Evolutionary conservation across 352 stramenopile species (phyloP).

Genomic region (Phytopythium sindhum): DNA sequence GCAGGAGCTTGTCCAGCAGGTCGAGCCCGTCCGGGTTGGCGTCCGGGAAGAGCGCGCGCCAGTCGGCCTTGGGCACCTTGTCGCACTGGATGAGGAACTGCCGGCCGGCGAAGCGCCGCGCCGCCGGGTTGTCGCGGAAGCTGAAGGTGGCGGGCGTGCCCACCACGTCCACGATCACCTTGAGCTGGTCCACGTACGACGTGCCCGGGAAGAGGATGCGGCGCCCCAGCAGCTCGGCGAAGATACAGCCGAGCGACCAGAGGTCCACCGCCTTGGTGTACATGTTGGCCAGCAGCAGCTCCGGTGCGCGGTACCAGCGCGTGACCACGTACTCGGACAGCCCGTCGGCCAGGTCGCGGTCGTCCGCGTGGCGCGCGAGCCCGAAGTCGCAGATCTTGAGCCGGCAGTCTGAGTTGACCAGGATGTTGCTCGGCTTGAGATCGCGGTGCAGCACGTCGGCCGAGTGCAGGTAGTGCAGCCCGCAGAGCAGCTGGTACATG

Average conservation of each 20-base stretch:
- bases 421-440: conserved; percentile 97
- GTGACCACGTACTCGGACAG: conserved; percentile 94
- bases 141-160: conserved; percentile 81
- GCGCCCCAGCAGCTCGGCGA: conserved; percentile 96
- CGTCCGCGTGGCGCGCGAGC: conserved; percentile 74
- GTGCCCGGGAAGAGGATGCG: conserved; percentile 80
- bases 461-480: conserved; percentile 95
- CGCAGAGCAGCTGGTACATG: conserved; percentile 94
- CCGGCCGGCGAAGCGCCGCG: conserved; percentile 74
- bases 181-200: conserved; percentile 87
- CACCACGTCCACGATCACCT: conserved; percentile 84
- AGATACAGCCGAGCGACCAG: conserved; percentile 99
- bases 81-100: conserved; percentile 78
- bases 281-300: conserved; percentile 77
- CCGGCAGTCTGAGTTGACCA: conserved; percentile 92
- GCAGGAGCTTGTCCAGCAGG: conserved; percentile 82
- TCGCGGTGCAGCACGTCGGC: conserved; percentile 95
- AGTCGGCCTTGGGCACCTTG: conserved; percentile 72
- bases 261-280: conserved; percentile 92
- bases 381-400: conserved; percentile 90
- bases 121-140: conserved; percentile 84
- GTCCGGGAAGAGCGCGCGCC: conserved; percentile 72
- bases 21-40: conserved; percentile 85
- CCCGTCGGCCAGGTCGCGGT: conserved; percentile 74
- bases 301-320: conserved; percentile 89